These are phyloP conservation scores for Argentina anserina DNA, from an alignment of 306 rosid genomes.

Conservation along the genomic window DNA sequence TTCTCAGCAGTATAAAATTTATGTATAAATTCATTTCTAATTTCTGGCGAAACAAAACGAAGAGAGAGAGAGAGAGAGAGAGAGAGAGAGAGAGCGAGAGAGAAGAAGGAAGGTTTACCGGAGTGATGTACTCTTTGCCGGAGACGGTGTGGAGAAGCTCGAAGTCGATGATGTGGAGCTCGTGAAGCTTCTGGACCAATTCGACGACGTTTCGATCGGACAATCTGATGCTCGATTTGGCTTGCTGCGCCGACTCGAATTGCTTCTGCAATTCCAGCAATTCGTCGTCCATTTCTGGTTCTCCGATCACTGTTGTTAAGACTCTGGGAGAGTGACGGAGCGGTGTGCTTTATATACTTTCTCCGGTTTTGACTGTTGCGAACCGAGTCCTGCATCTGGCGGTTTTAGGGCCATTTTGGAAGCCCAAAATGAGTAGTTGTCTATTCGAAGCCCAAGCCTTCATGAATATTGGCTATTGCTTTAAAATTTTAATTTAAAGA, in stretches of 20 bases:
- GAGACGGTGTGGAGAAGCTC: constrained; percentile 90
- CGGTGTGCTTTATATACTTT: too few relatives aligned
- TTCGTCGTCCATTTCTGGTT: constrained; percentile 76
- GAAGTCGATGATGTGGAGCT: constrained; percentile 89
- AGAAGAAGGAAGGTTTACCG: constrained; percentile 38
- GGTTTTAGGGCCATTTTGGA: too few relatives aligned
- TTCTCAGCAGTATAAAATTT: not conserved
- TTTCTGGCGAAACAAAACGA: not conserved
- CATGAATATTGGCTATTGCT: too few relatives aligned
- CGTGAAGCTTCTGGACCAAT: constrained; percentile 86
- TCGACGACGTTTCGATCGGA: constrained; percentile 98
- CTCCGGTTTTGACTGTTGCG: too few relatives aligned
- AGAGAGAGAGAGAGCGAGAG: too few relatives aligned
- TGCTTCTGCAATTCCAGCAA: constrained; percentile 87
- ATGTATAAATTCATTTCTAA: not conserved
- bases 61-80: constrained; percentile 4
- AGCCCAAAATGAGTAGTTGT: too few relatives aligned
- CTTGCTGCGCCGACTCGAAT: constrained; percentile 95
- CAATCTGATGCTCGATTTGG: constrained; percentile 81
- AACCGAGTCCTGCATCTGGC: too few relatives aligned
- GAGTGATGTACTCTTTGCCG: constrained; percentile 98
- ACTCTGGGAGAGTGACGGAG: not conserved
- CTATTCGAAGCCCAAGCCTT: too few relatives aligned
- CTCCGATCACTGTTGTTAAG: constrained; percentile 19
- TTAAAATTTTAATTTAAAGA: too few relatives aligned